Conservation (phyloP, 2,329 filamentous ascomycete genomes). For the Penicillium sp. region DNA sequence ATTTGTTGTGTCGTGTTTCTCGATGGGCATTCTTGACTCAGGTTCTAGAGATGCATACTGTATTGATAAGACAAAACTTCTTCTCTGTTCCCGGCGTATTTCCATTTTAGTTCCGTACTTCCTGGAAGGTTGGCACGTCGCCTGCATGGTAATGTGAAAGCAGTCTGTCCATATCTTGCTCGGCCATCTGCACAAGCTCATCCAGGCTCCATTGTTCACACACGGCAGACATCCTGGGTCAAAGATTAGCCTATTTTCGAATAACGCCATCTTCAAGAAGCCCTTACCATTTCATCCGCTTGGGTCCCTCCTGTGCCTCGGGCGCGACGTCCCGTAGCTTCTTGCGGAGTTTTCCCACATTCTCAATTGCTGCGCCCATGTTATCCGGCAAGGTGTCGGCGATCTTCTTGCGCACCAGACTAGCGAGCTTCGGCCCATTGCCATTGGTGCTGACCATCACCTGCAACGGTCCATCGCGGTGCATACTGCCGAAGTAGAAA, state of each 20-base stretch:
- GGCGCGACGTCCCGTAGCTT: constrained; percentile 78
- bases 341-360: constrained; percentile 74
- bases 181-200: constrained; percentile 76
- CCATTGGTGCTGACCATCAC: constrained; percentile 99
- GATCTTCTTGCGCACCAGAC: constrained; percentile 78
- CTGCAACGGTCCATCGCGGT: constrained; percentile 91
- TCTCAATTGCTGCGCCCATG: constrained; percentile 79
- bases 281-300: constrained; percentile 86
- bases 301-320: constrained; percentile 67
- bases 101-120: constrained; percentile 28
- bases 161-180: constrained; percentile 80
- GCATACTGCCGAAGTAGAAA: constrained; percentile 96
- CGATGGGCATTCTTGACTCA: constrained; percentile 9
- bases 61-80: constrained; percentile 25
- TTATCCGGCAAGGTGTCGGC: constrained; percentile 71
- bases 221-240: constrained; percentile 77
- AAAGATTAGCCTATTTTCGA: constrained; percentile 1
- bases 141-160: constrained; percentile 65
- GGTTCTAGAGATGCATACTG: constrained; percentile 24
- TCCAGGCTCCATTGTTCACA: constrained; percentile 84
- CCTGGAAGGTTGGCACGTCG: constrained; percentile 38
- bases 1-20: constrained; percentile 4
- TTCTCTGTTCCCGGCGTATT: constrained; percentile 4
- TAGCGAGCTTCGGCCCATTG: constrained; percentile 87
- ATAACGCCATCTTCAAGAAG: too few relatives aligned